Evolutionary conservation across 1,284 basidiomycete genomes (phyloP), one percentile per base, ranked within the genome.

Genomic region (Trametes sp.): DNA sequence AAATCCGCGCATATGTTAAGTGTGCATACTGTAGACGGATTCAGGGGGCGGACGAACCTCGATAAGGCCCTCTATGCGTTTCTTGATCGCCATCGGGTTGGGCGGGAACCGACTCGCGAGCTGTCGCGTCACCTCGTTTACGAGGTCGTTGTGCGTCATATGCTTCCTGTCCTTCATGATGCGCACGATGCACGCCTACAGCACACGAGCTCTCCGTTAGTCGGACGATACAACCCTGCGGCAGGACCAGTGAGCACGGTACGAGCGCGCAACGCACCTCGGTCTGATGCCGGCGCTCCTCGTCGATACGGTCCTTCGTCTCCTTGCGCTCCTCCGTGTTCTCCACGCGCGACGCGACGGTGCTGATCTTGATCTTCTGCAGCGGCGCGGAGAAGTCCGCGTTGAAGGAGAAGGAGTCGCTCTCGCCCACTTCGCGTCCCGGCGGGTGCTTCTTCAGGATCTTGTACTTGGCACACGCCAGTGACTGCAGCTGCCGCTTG

Each of bases 111-210:
- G 87, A 62, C 80, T 81, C 14, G 90, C 81, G 2, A 99, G 80
- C 73, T 98, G 97, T 19, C 88, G 85, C 41, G 94, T 94, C 28
- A 96, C 95, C 77, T 99, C 96, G 69, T 92, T 92, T 59, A 98
- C 84, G 19, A 99, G 84, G 63, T 97, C 95, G 65, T 90, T 94
- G 74, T 98, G 96, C 7, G 82, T 78, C 87, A 98, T 89, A 59
- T 86, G 86, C 76, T 98, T 98, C 64, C 96, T 82, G 73, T 95
- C 91, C 80, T 99, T 99, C 98, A 99, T 99, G 41, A 98, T 90
- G 42, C 98, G 89, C 26, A 99, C 98, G 64, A 99, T 93, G 73
- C 95, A 98, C 1, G 96, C 96, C 95, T 98, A 68, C 23, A 38
- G 13, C 16, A 49, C 23, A 46, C 11, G 19, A 48, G 5, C 14